Evolutionary conservation across 2,329 filamentous ascomycete species (phyloP).

Genomic region (Aspergillus aculeatinus): DNA sequence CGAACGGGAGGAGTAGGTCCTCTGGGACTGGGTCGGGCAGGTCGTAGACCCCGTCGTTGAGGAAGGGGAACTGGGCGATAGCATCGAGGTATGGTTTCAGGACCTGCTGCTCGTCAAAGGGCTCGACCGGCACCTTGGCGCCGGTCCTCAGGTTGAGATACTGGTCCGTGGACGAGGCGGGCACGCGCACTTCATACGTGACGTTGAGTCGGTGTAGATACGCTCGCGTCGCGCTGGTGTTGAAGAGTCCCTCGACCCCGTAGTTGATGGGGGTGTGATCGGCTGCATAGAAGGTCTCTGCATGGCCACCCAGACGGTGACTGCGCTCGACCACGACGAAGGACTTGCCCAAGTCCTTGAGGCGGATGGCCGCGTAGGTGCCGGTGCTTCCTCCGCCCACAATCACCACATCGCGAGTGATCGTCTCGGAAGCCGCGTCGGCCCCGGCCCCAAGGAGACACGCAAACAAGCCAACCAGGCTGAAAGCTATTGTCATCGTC

Average conservation of each 20-base stretch:
- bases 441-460: background rate
- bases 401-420: conserved; percentile 19
- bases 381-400: conserved; percentile 26
- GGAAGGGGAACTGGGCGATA: conserved; percentile 18
- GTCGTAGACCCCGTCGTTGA: conserved; percentile 17
- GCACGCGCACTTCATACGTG: conserved; percentile 3
- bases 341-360: conserved; percentile 23
- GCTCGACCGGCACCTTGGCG: conserved; percentile 4
- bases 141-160: conserved; percentile 18
- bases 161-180: conserved; percentile 17
- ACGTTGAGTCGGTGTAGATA: conserved; percentile 25
- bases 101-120: conserved; percentile 13
- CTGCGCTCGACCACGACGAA: conserved; percentile 24
- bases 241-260: conserved; percentile 22
- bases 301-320: conserved; percentile 16
- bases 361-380: conserved; percentile 25
- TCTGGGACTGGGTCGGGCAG: conserved; percentile 19
- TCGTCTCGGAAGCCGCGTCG: background rate
- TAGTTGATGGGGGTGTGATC: conserved; percentile 18
- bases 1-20: conserved; percentile 24
- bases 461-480: background rate
- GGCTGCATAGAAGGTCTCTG: background rate
- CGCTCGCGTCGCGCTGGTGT: conserved; percentile 14
- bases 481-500: too few species aligned
- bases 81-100: conserved; percentile 21